Conservation (phyloP, 306 rosid genomes). For the Vigna unguiculata region DNA sequence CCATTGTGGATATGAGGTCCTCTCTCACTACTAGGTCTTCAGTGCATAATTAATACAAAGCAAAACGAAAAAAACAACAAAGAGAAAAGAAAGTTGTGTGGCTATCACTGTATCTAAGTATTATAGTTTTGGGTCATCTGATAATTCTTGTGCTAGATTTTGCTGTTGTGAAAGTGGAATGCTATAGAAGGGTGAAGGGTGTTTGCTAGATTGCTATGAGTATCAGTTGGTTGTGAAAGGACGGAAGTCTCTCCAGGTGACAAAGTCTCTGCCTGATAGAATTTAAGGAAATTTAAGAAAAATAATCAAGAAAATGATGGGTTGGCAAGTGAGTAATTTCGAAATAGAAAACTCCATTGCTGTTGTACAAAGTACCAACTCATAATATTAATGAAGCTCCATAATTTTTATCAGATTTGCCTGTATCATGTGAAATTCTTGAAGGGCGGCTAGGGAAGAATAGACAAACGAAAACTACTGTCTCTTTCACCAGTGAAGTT, state of each 20-base stretch:
- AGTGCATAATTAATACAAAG: slow-evolving; percentile 54
- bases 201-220: neutral
- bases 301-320: slow-evolving; percentile 11
- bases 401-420: slow-evolving; percentile 31
- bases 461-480: neutral
- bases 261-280: slow-evolving; percentile 11
- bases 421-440: slow-evolving; percentile 14
- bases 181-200: slow-evolving; percentile 30
- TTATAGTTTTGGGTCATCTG: slow-evolving; percentile 19
- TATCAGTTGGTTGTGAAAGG: slow-evolving; percentile 26
- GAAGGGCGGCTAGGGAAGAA: neutral
- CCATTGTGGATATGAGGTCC: slow-evolving; percentile 99
- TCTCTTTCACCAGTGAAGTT: neutral
- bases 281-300: neutral
- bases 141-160: slow-evolving; percentile 40
- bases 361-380: slow-evolving; percentile 42
- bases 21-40: slow-evolving; percentile 95
- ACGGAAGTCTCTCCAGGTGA: neutral
- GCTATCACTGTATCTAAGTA: slow-evolving; percentile 37
- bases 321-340: slow-evolving; percentile 44
- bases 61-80: neutral
- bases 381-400: slow-evolving; percentile 24
- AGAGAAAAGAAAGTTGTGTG: neutral
- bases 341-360: slow-evolving; percentile 32
- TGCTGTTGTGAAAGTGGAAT: slow-evolving; percentile 37